A percentile compares a stretch with the other conserved stretches of the same genome.
Evolutionary conservation across 169 alveolate genomes (phyloP).

Genomic region (Cyclospora cayetanensis): DNA sequence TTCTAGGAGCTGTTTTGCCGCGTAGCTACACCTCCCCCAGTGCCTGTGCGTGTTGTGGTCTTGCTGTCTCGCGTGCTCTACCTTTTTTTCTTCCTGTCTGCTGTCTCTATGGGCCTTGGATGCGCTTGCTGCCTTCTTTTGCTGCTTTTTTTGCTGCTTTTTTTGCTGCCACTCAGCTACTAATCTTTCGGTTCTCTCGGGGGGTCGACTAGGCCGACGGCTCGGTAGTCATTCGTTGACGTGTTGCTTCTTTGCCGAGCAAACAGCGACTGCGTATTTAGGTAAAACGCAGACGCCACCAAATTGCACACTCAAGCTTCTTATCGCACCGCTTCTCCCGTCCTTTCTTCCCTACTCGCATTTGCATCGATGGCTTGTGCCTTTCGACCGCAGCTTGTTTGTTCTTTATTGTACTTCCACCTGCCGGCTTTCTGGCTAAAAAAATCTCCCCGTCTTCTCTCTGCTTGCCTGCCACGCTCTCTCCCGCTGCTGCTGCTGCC

Average conservation of each 20-base stretch:
- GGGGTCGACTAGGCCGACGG: background rate
- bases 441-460: too few relatives aligned
- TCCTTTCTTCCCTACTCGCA: too few relatives aligned
- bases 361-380: too few relatives aligned
- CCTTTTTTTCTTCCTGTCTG: background rate
- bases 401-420: too few relatives aligned
- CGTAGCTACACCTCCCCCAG: background rate
- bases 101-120: background rate
- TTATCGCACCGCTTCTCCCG: too few relatives aligned
- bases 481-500: background rate
- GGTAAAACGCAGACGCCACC: too few relatives aligned
- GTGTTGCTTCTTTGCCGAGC: background rate
- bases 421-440: too few relatives aligned
- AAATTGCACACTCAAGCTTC: too few relatives aligned
- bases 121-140: background rate
- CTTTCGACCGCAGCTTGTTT: too few relatives aligned
- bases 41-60: too few relatives aligned
- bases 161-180: background rate
- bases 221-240: background rate
- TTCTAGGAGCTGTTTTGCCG: background rate
- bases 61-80: background rate
- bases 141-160: background rate
- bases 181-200: background rate
- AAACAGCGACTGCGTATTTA: too few relatives aligned
- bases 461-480: background rate